Evolutionary conservation across 139 green algal genomes (phyloP), one percentile per base, ranked within the genome.

Genomic region (Trebouxia sp.): DNA sequence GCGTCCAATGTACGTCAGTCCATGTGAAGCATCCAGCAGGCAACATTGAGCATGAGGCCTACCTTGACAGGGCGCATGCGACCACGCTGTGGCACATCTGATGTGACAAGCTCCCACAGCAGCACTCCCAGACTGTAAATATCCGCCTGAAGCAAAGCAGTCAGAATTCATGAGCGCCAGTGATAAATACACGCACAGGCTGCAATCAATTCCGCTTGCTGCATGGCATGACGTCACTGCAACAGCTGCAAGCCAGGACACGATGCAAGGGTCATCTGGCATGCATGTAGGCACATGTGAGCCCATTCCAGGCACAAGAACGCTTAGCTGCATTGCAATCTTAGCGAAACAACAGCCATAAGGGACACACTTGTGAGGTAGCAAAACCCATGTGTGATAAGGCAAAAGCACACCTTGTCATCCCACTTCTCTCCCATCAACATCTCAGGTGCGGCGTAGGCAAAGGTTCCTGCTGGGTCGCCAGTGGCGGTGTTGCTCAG

Each of bases 11-110:
- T 3, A 6, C 4, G 26, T 17, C 50, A 58, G 50, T 22, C 50
- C 22, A 2, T 17, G 50, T 58, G 50, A 17, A 17, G 4, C 2
- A 28, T 28, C 4, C 50, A 58, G 50, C 50, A 28, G 50, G 50
- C 20, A 58, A 6, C 22, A 22, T 22, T 28, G 20, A 28, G 3
- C 2, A 10, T 22, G 32, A 5, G 9, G 39, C 17, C 24, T 30
- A 77, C 69, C 69, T 77, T 77, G 39, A 81, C 28, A 43, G 76
- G 76, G 55, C 76, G 76, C 76, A 81, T 72, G 38, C 53, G 76
- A 8, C 76, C 76, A 45, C 76, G 76, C 22, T 74, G 38, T 30
- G 76, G 76, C 41, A 81, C 76, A 67, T 81, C 76, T 24, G 51
- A 65, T 37, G 76, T 75, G 10, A 74, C 24, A 48, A 81, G 26